Evolutionary conservation across 2,329 filamentous ascomycete genomes (phyloP), one percentile per base, ranked within the genome.

Genomic region (Cladosporium sphaerospermum): DNA sequence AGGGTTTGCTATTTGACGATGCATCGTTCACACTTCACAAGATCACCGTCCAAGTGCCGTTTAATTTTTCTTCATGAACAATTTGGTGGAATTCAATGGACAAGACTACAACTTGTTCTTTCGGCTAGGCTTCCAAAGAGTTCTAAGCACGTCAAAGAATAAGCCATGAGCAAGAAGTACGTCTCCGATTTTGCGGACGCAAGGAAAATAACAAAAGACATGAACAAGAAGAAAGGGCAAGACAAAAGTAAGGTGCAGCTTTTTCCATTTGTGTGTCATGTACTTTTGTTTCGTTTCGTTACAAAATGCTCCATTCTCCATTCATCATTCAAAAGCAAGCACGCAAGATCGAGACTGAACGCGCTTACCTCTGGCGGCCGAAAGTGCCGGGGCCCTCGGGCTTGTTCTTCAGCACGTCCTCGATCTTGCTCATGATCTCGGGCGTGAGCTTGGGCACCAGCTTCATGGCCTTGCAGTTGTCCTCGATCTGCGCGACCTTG

Each of bases 381-480:
- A 65, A 71, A n/a, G 54, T 54, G 11, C 61, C 54, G 8, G 67
- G 59, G 49, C 53, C 53, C 8, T 58, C 56, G 8, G 72, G 72
- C 62, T 68, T 71, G 62, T 72, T 73, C 56, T 70, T 66, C 45
- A 73, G 57, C 16, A 72, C 65, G 52, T 65, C 65, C 62, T 72
- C 76, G 55, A 78, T 76, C 62, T 70, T 67, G 57, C 69, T 65
- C 66, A 70, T 67, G 28, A 71, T 55, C 54, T 71, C 69, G 2
- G 66, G 65, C 8, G 69, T 71, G 43, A 71, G 47, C 62, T 71
- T 70, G 9, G 63, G 60, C 11, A 70, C 41, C 16, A 77, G 59
- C 63, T 73, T 67, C 49, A 77, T 54, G 2, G 75, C 73, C 59
- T 71, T 73, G 62, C 69, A 69, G 65, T 77, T 77, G 65, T 77